Conservation (phyloP, 2,329 filamentous ascomycete species). For the Thyridium curvatum region DNA sequence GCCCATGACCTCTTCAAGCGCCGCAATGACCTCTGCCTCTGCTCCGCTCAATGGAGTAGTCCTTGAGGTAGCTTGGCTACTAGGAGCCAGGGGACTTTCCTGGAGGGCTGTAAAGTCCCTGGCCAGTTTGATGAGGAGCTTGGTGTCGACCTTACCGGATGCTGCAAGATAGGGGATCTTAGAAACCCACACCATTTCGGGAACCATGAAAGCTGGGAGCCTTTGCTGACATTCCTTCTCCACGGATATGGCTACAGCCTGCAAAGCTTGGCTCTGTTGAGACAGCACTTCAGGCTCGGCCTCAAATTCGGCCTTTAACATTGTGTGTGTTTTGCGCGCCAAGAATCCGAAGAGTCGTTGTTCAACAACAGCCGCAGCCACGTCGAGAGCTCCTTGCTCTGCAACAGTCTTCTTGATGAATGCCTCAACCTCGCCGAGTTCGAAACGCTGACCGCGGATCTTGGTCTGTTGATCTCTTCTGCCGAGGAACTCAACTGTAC, state of each 20-base stretch:
- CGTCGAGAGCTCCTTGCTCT: constrained; percentile 3
- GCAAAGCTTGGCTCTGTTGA: too few relatives aligned
- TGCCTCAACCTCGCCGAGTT: constrained; percentile 8
- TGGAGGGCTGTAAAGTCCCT: not conserved
- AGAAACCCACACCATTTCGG: constrained; percentile 7
- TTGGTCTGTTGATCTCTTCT: constrained; percentile 10
- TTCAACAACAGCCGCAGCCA: constrained; percentile 5
- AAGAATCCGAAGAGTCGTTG: constrained; percentile 3
- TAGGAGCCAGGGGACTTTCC: too few relatives aligned
- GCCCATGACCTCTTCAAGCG: not conserved
- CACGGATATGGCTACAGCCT: not conserved
- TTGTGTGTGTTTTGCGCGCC: not conserved
- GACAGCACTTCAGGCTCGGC: too few relatives aligned
- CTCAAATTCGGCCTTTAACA: constrained; percentile 3
- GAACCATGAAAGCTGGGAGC: constrained; percentile 8
- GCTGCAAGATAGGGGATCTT: constrained; percentile 5
- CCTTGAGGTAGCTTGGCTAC: too few relatives aligned
- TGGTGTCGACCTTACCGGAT: constrained; percentile 7
- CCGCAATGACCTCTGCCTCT: too few relatives aligned
- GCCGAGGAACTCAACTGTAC: constrained; percentile 8
- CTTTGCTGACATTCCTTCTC: constrained; percentile 3
- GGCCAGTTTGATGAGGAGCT: constrained; percentile 3
- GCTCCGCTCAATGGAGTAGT: too few relatives aligned
- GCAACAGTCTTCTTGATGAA: constrained; percentile 2
- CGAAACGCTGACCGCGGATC: constrained; percentile 9